phyloP scores from a whole-genome alignment of 2,329 filamentous ascomycete genomes.

The Ophiostoma tasmaniense region DNA sequence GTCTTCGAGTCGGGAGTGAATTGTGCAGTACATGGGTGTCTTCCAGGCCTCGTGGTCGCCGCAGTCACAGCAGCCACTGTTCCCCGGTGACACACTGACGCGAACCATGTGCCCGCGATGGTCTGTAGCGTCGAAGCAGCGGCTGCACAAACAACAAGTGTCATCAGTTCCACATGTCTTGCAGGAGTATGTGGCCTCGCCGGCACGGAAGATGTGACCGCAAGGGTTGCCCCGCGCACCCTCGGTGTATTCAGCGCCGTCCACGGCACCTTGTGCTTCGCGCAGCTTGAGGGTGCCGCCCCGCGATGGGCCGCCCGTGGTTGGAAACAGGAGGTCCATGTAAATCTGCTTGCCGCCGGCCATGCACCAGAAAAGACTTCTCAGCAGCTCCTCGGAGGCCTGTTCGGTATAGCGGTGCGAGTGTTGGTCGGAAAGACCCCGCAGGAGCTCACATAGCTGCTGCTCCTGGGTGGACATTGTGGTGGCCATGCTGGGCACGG shows the following conservation, averaged over 20 bases:
- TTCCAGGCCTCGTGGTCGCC: conserved; percentile 94
- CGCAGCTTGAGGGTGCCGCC: conserved; percentile 63
- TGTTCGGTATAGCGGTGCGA: conserved; percentile 65
- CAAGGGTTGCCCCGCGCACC: conserved; percentile 87
- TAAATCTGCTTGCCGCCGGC: conserved; percentile 67
- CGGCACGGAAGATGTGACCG: conserved; percentile 92
- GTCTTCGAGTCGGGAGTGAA: conserved; percentile 55
- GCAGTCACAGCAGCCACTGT: conserved; percentile 67
- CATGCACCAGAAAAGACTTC: conserved; percentile 79
- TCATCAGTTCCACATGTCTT: conserved; percentile 91
- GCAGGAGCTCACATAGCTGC: conserved; percentile 75
- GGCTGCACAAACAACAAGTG: conserved; percentile 87
- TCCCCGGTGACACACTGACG: conserved; percentile 42
- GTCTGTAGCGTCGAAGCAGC: conserved; percentile 91
- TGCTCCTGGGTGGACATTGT: conserved; percentile 60
- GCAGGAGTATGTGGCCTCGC: conserved; percentile 90
- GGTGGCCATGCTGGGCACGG: conserved; percentile 12
- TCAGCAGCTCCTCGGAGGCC: conserved; percentile 63
- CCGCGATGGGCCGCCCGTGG: conserved; percentile 53
- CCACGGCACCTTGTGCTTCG: conserved; percentile 82
- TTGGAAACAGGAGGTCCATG: conserved; percentile 72
- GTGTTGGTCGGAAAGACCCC: conserved; percentile 65
- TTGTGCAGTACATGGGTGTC: conserved; percentile 79
- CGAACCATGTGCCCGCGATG: conserved; percentile 89
- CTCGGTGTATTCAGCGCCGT: conserved; percentile 90